Evolutionary conservation across 2,329 filamentous ascomycete genomes (phyloP).

Genomic region (Venturia oleaginea): DNA sequence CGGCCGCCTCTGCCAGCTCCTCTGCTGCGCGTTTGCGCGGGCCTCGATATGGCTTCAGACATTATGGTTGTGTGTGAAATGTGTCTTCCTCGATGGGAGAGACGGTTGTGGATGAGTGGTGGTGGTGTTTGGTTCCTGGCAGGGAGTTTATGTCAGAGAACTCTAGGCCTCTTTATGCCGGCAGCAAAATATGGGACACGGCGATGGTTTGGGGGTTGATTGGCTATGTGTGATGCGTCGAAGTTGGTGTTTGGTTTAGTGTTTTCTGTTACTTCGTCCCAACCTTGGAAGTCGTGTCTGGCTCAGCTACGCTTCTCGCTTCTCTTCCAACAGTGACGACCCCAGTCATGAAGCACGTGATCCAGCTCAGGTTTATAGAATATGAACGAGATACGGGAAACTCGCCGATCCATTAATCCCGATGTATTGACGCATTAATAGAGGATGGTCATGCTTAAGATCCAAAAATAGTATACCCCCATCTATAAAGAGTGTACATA

Average conservation of each 20-base stretch:
- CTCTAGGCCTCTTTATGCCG: background rate
- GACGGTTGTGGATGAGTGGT: constrained; percentile 4
- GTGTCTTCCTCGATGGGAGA: constrained; percentile 7
- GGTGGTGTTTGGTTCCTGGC: constrained; percentile 4
- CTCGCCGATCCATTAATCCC: too few relatives aligned
- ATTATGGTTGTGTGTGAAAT: constrained; percentile 38
- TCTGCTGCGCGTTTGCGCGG: constrained; percentile 74
- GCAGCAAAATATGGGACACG: background rate
- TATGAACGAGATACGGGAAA: too few relatives aligned
- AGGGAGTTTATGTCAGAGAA: background rate
- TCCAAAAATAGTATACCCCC: too few relatives aligned
- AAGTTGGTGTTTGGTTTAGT: background rate
- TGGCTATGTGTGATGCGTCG: constrained; percentile 3
- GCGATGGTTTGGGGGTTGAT: background rate
- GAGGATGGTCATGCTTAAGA: too few relatives aligned
- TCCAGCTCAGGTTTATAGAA: too few relatives aligned
- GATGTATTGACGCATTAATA: too few relatives aligned
- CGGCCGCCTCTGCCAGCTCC: constrained; percentile 81
- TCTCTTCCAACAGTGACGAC: too few relatives aligned
- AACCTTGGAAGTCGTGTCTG: background rate
- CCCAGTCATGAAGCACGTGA: too few relatives aligned
- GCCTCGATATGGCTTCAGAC: constrained; percentile 79
- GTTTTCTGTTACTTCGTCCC: background rate
- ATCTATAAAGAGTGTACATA: too few relatives aligned
- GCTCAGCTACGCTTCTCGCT: too few relatives aligned